Base-by-base conservation (phyloP, 2,329 filamentous ascomycete genomes). In the Trichophyton simii region DNA sequence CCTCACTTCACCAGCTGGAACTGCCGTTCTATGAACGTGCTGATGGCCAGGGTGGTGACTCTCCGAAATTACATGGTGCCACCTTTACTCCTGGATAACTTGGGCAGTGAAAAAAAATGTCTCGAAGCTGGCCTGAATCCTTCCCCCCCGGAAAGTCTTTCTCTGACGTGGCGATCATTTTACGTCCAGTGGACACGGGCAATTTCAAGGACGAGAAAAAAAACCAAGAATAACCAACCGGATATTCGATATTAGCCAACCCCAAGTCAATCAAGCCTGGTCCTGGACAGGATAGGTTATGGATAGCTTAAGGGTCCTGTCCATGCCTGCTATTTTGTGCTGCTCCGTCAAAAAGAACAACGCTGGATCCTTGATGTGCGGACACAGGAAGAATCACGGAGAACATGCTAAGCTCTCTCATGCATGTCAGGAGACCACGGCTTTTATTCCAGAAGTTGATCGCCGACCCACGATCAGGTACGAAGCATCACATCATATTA, bases 121-220 rank as follows among this genome's bases (percentile, higher is more conserved):
- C 34, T n/a, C 15, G n/a, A 15, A 54, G 11, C 31, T 36, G 31
- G n/a, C 25, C 6, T 41, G 31, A 59, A 20, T 20, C 20, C 55
- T 18, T 18, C 18, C 18, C 38, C 36, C 15, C 20, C 18, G 11
- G 8, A n/a, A 42, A n/a, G 41, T 41, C 18, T 58, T 15, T 20
- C 57, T 34, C 57, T 59, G 57, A 59, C 57, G 38, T 59, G 57
- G 38, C 41, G 57, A 46, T 46, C n/a, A 28, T 59, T 38, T n/a
- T 9, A 50, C 3, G 22, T 8, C 34, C 46, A 28, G 46, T 25
- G 46, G 46, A 50, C 18, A 50, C 46, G 18, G 46, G 20, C 18
- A 25, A 50, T 50, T 22, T 50, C 20, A 22, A 25, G 22, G 34
- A 36, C 34, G 4, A 36, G 18, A 15, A 25, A 5, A 13, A 15